Conservation (phyloP, 805 yeast genomes). For the Candida coquimbonensis region DNA sequence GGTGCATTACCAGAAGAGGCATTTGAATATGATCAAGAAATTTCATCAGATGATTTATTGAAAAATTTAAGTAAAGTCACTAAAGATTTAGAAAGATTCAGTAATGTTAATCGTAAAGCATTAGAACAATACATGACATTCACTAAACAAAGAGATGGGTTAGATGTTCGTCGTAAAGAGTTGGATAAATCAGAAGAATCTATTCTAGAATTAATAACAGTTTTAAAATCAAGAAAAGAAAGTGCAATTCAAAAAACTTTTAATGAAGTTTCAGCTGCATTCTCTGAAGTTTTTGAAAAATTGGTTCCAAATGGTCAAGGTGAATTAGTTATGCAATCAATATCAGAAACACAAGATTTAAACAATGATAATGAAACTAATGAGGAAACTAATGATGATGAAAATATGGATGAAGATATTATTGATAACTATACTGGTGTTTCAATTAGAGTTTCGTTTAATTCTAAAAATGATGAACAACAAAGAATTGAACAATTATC, state of each 20-base stretch:
- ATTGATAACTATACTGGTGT: constrained; percentile 68
- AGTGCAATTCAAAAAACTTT: constrained; percentile 78
- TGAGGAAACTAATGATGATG: constrained; percentile 15
- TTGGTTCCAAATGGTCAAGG: constrained; percentile 85
- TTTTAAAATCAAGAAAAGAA: constrained; percentile 70
- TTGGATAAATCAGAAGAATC: constrained; percentile 63
- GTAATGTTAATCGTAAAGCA: constrained; percentile 85
- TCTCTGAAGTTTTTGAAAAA: constrained; percentile 66
- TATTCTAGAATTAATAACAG: constrained; percentile 62
- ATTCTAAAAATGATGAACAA: constrained; percentile 78
- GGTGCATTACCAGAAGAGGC: constrained; percentile 92
- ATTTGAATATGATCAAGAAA: constrained; percentile 40
- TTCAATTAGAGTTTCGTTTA: constrained; percentile 82
- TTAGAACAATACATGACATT: constrained; percentile 74
- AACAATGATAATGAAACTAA: constrained; percentile 17
- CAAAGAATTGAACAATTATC: constrained; percentile 84
- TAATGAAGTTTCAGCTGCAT: constrained; percentile 64
- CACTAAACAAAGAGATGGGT: constrained; percentile 61
- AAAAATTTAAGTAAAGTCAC: constrained; percentile 46
- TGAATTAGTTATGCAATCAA: constrained; percentile 49
- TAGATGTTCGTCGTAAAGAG: constrained; percentile 59
- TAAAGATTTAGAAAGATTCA: constrained; percentile 51
- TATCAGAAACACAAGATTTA: constrained; percentile 4
- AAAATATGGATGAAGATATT: constrained; percentile 10
- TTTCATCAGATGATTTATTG: constrained; percentile 47